Percentiles rank a stretch among this genome's conserved stretches.
These are phyloP conservation scores for Pestalotiopsis sp. DNA, from an alignment of 2,329 filamentous ascomycete species.

Conservation along the genomic window DNA sequence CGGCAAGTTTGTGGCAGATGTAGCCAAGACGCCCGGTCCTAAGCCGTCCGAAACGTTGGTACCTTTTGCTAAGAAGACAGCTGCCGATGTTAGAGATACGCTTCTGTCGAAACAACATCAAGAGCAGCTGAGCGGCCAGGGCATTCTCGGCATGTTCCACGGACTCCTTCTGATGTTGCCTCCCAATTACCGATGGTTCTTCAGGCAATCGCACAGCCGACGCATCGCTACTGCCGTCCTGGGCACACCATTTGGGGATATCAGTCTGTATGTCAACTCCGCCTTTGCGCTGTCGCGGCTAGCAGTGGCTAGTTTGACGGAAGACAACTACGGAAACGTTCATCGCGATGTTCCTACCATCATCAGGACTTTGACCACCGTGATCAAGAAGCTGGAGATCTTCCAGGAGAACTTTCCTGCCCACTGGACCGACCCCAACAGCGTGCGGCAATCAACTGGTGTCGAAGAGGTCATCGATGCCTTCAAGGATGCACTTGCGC, in stretches of 20 bases:
- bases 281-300: conserved; percentile 71
- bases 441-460: conserved; percentile 58
- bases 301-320: conserved; percentile 71
- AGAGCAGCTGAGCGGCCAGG: conserved; percentile 52
- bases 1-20: conserved; percentile 47
- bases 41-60: conserved; percentile 51
- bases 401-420: conserved; percentile 62
- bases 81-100: conserved; percentile 48
- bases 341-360: conserved; percentile 77
- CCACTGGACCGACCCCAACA: conserved; percentile 80
- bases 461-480: conserved; percentile 71
- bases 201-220: conserved; percentile 70
- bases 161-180: conserved; percentile 45
- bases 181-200: conserved; percentile 61
- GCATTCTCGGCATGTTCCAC: conserved; percentile 48
- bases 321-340: conserved; percentile 87
- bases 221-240: conserved; percentile 70
- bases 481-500: conserved; percentile 65
- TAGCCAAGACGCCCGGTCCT: conserved; percentile 49
- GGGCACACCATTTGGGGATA: conserved; percentile 72
- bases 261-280: conserved; percentile 70
- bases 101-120: conserved; percentile 57
- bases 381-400: conserved; percentile 69
- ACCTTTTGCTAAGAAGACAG: conserved; percentile 53
- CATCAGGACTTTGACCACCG: conserved; percentile 71